Evolutionary conservation across 352 stramenopile genomes (phyloP).

Genomic region (Pythium apleroticum): DNA sequence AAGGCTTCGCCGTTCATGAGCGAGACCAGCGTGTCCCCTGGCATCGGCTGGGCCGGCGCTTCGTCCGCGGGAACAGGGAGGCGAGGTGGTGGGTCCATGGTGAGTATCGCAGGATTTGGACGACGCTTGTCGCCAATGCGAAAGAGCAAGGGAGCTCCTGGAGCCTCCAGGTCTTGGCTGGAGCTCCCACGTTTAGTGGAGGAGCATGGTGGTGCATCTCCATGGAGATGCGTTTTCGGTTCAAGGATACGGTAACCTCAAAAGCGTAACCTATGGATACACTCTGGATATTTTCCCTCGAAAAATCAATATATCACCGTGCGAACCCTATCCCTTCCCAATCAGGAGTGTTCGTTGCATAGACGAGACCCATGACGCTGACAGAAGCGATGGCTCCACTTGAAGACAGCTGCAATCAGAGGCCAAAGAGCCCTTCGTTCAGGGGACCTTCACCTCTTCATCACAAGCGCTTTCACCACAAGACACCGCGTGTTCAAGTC

Average conservation of each 20-base stretch:
- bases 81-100: neutral
- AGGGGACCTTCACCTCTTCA: neutral
- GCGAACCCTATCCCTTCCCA: neutral
- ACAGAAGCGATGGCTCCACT: neutral
- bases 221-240: neutral
- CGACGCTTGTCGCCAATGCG: no score
- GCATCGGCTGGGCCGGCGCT: constrained; percentile 2
- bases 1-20: constrained; percentile 10
- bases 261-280: neutral
- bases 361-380: neutral
- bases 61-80: neutral
- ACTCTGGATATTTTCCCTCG: neutral
- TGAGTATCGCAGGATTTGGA: neutral
- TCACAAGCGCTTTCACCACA: neutral
- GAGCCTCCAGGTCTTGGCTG: no score
- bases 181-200: no score
- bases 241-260: neutral
- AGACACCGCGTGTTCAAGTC: neutral
- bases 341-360: neutral
- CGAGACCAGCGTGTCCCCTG: constrained; percentile 8
- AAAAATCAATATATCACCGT: neutral
- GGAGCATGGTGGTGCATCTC: no score
- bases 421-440: neutral
- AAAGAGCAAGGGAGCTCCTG: no score
- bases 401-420: neutral